Evolutionary conservation across 306 rosid species (phyloP).

Genomic region (Inga leiocalycina): DNA sequence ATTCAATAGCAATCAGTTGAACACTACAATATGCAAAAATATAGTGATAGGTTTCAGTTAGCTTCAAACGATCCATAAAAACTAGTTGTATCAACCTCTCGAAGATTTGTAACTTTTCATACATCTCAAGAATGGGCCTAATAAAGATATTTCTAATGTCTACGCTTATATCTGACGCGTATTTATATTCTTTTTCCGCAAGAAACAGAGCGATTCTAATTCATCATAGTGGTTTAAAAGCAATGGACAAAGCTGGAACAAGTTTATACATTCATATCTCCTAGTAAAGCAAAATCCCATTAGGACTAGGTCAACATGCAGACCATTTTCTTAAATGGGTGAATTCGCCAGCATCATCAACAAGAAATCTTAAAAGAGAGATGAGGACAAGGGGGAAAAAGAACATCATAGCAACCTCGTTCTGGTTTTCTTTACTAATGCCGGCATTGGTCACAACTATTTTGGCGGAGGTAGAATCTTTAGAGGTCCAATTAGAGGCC

Average conservation of each 20-base stretch:
- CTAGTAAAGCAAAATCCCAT: background rate
- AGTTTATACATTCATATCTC: background rate
- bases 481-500: slow-evolving; percentile 45
- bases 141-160: background rate
- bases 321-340: background rate
- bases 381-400: background rate
- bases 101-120: background rate
- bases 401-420: slow-evolving; percentile 31
- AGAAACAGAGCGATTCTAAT: background rate
- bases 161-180: background rate
- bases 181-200: background rate
- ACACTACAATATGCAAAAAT: background rate
- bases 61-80: background rate
- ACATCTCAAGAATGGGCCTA: background rate
- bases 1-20: background rate
- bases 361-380: background rate
- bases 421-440: slow-evolving; percentile 1
- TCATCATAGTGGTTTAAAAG: background rate
- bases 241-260: background rate
- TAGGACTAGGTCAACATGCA: background rate
- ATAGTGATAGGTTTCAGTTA: background rate
- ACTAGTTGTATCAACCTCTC: background rate
- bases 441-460: slow-evolving; percentile 29
- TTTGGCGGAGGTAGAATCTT: slow-evolving; percentile 17
- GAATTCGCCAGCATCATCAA: background rate